A percentile compares a stretch with the other conserved stretches of the same genome.
phyloP scores from a whole-genome alignment of 1,139 yeast genomes.

The Saccharomyces hybrid region DNA sequence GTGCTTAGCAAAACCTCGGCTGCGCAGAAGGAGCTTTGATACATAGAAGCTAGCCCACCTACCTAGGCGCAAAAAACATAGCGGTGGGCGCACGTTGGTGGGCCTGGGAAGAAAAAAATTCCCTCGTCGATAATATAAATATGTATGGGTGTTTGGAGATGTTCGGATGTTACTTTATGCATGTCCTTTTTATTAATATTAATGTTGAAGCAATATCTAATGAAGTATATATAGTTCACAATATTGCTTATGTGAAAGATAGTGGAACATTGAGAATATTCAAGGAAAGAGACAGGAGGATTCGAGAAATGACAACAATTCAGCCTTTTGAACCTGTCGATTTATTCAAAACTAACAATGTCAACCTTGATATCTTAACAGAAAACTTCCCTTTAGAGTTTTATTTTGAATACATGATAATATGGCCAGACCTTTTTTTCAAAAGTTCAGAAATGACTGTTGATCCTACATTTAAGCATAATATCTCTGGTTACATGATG shows the following conservation, averaged over 20 bases:
- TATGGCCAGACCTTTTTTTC: slow-evolving; percentile 88
- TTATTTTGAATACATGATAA: slow-evolving; percentile 71
- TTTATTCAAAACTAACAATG: slow-evolving; percentile 59
- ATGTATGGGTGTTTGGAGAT: background rate
- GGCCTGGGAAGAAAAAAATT: background rate
- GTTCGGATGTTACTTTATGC: background rate
- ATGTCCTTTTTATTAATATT: background rate
- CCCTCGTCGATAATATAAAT: background rate
- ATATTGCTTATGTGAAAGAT: background rate
- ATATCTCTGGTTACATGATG: slow-evolving; percentile 74
- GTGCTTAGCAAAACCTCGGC: background rate
- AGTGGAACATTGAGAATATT: background rate
- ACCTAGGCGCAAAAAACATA: background rate
- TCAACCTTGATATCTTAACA: slow-evolving; percentile 81
- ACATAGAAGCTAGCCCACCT: background rate
- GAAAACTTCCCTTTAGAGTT: slow-evolving; percentile 83
- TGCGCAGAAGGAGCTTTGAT: background rate
- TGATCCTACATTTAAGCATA: slow-evolving; percentile 15
- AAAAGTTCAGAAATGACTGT: slow-evolving; percentile 46
- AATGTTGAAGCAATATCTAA: background rate
- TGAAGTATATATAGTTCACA: background rate
- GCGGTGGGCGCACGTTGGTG: background rate
- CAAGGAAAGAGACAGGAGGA: background rate
- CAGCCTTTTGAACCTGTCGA: slow-evolving; percentile 82
- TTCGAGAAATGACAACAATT: slow-evolving; percentile 25